These are phyloP conservation scores for Hanseniaspora pseudoguilliermondii DNA, from an alignment of 805 yeast genomes.

Conservation along the genomic window DNA sequence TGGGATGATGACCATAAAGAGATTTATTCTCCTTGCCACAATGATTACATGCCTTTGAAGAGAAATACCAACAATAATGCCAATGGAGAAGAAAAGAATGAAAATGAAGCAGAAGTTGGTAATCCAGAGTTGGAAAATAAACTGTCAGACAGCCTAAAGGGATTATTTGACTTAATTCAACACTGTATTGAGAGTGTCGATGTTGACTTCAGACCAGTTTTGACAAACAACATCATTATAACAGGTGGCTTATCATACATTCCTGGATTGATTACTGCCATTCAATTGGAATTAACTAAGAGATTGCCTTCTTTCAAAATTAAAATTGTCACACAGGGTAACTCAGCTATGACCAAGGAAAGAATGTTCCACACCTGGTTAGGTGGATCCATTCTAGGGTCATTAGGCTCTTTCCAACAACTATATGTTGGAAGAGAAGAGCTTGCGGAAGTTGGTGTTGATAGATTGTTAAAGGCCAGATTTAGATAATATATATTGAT, in stretches of 20 bases:
- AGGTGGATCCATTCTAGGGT: slow-evolving; percentile 79
- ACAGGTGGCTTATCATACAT: slow-evolving; percentile 75
- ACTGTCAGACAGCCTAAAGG: slow-evolving; percentile 25
- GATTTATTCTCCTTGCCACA: slow-evolving; percentile 37
- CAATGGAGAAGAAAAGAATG: slow-evolving; percentile 19
- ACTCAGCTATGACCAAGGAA: slow-evolving; percentile 38
- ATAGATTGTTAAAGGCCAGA: slow-evolving; percentile 64
- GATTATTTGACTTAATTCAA: slow-evolving; percentile 51
- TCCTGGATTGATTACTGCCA: slow-evolving; percentile 69
- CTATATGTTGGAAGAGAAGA: slow-evolving; percentile 84
- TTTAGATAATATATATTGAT: slow-evolving; percentile 41
- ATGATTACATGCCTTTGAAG: slow-evolving; percentile 65
- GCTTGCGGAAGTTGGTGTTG: slow-evolving; percentile 78
- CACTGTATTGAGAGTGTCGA: slow-evolving; percentile 46
- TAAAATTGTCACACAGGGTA: slow-evolving; percentile 71
- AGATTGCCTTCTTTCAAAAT: slow-evolving; percentile 76
- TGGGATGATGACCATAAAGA: slow-evolving; percentile 38
- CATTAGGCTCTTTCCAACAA: slow-evolving; percentile 89
- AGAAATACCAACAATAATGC: slow-evolving; percentile 31
- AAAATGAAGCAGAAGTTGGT: slow-evolving; percentile 21
- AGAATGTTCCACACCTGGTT: slow-evolving; percentile 77
- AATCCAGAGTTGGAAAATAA: slow-evolving; percentile 3
- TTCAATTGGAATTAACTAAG: slow-evolving; percentile 55
- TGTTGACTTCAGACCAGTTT: slow-evolving; percentile 68
- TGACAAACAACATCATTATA: slow-evolving; percentile 77